These are phyloP conservation scores for Talaromyces sp. DNA, from an alignment of 2,329 filamentous ascomycete genomes.

Conservation along the genomic window DNA sequence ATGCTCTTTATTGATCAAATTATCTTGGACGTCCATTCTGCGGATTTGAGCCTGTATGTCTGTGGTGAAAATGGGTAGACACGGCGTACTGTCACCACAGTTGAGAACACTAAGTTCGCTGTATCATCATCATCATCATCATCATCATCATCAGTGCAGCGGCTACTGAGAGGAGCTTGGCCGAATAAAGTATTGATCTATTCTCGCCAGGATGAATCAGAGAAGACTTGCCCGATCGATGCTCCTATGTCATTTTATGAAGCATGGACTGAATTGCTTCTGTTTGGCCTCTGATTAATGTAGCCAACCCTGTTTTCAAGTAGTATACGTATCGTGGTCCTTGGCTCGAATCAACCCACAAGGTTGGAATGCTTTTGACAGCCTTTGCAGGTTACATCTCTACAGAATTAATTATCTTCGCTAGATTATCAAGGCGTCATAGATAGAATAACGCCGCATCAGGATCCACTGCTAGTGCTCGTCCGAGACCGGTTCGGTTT, in stretches of 20 bases:
- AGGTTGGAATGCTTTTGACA: neutral
- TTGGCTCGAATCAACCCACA: neutral
- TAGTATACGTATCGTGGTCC: neutral
- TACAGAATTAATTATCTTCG: too few species aligned
- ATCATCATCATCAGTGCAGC: neutral
- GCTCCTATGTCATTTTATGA: too few species aligned
- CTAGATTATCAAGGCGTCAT: too few species aligned
- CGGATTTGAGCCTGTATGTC: too few species aligned
- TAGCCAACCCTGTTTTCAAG: too few species aligned
- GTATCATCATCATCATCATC: neutral
- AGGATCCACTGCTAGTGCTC: neutral
- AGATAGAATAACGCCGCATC: neutral
- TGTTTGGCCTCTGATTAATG: too few species aligned
- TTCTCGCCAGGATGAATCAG: too few species aligned
- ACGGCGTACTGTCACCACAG: neutral
- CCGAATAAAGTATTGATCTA: too few species aligned
- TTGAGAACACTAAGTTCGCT: neutral
- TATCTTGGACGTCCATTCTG: neutral
- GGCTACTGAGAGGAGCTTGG: neutral
- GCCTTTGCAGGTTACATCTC: neutral
- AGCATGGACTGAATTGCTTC: neutral
- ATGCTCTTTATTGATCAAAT: neutral
- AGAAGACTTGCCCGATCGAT: too few species aligned
- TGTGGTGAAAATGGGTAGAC: neutral
- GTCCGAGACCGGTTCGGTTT: neutral